phyloP scores from a whole-genome alignment of 352 stramenopile species.

The Phytophthora pluvialis region DNA sequence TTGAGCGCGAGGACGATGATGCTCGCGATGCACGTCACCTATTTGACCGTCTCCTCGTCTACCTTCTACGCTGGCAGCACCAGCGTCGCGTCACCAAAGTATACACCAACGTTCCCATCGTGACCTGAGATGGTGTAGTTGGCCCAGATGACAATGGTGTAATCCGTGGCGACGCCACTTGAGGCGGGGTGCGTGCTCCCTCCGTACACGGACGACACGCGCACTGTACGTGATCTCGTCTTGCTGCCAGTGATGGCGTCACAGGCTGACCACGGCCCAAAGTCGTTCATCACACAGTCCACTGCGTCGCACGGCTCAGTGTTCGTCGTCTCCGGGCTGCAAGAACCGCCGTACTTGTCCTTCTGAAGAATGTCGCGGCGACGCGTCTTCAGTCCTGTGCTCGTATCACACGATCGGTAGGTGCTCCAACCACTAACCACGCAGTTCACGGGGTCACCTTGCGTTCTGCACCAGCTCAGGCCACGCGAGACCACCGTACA shows the following conservation, averaged over 20 bases:
- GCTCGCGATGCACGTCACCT: too few species aligned
- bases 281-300: constrained; percentile 49
- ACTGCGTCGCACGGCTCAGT: constrained; percentile 37
- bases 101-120: too few species aligned
- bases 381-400: constrained; percentile 40
- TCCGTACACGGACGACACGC: constrained; percentile 39
- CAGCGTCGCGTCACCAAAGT: too few species aligned
- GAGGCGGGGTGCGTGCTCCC: constrained; percentile 46
- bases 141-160: too few species aligned
- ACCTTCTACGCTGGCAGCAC: too few species aligned
- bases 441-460: constrained; percentile 60
- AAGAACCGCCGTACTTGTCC: constrained; percentile 42
- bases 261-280: constrained; percentile 40
- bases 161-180: too few species aligned
- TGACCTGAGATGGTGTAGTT: too few species aligned
- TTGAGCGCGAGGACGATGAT: too few species aligned
- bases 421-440: constrained; percentile 48
- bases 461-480: constrained; percentile 35
- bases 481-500: constrained; percentile 57
- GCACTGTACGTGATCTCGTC: constrained; percentile 41
- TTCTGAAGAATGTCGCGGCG: constrained; percentile 43
- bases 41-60: too few species aligned
- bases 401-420: constrained; percentile 43
- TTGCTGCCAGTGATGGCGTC: constrained; percentile 36
- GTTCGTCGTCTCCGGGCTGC: constrained; percentile 41